Percentiles rank a stretch among this genome's conserved stretches.
phyloP scores from a whole-genome alignment of 108 stramenopile genomes.

The Heterococcus sp. region DNA sequence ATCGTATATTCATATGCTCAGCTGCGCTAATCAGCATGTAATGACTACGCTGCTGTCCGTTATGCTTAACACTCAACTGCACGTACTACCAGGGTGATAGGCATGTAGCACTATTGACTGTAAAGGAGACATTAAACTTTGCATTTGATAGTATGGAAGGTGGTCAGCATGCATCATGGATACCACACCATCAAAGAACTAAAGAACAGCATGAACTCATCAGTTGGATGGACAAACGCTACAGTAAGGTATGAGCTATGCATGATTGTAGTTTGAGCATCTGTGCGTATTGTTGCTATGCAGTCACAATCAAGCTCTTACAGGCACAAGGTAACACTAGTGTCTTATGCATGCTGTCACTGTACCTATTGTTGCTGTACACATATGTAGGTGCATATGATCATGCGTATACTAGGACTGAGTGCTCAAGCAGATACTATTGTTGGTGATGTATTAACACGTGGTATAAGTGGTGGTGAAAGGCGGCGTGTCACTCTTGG shows the following conservation, averaged over 20 bases:
- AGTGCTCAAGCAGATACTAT: slow-evolving; percentile 44
- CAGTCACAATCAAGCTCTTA: too few relatives aligned
- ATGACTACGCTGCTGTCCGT: not conserved
- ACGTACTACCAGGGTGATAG: slow-evolving; percentile 70
- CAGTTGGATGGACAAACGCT: slow-evolving; percentile 30
- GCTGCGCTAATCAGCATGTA: not conserved
- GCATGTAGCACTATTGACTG: slow-evolving; percentile 68
- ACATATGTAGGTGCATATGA: slow-evolving; percentile 52
- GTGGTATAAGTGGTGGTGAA: slow-evolving; percentile 82
- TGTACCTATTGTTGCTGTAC: too few relatives aligned
- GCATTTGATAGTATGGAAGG: slow-evolving; percentile 68
- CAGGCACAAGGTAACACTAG: too few relatives aligned
- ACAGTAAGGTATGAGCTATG: slow-evolving; percentile 4
- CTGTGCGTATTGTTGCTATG: too few relatives aligned
- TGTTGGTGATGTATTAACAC: slow-evolving; percentile 41
- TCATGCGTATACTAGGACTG: slow-evolving; percentile 60
- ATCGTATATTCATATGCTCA: not conserved
- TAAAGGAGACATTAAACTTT: slow-evolving; percentile 72
- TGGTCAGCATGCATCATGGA: not conserved
- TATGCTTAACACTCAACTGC: too few relatives aligned
- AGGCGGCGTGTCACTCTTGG: slow-evolving; percentile 73
- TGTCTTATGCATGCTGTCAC: too few relatives aligned
- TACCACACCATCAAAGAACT: not conserved
- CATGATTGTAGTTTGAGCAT: too few relatives aligned
- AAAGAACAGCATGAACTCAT: slow-evolving; percentile 14